Conservation (phyloP, 1,139 yeast genomes). For the Saccharomycopsis hybrid region DNA sequence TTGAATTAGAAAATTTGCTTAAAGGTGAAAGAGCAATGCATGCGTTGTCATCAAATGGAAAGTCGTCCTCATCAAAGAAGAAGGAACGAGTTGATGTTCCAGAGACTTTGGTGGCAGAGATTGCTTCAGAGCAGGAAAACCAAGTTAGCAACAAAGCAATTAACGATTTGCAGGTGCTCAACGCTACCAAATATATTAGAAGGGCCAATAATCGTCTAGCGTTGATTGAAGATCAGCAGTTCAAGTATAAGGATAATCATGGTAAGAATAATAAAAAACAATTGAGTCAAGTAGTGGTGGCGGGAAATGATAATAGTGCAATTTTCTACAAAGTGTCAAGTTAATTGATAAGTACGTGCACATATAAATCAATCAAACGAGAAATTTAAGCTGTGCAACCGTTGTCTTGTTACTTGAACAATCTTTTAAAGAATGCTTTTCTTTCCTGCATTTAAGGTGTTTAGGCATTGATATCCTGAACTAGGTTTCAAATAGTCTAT, state of each 20-base stretch:
- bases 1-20: slow-evolving; percentile 49
- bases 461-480: no score
- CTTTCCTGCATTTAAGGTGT: no score
- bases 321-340: slow-evolving; percentile 60
- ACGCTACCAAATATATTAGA: slow-evolving; percentile 27
- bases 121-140: slow-evolving; percentile 20
- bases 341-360: no score
- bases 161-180: slow-evolving; percentile 18
- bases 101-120: no score
- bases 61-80: slow-evolving; percentile 6
- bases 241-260: slow-evolving; percentile 24
- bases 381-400: no score
- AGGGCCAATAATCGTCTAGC: slow-evolving; percentile 42
- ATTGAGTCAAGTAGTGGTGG: slow-evolving; percentile 51
- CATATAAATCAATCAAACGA: no score
- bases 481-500: no score
- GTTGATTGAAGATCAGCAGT: slow-evolving; percentile 31
- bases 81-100: slow-evolving; percentile 23
- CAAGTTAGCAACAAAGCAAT: neutral
- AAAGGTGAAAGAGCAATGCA: no score
- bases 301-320: slow-evolving; percentile 60
- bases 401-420: no score
- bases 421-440: no score
- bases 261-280: slow-evolving; percentile 24
- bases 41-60: no score